These are phyloP conservation scores for Solanum sparsipilum DNA, from an alignment of 257 asterid genomes.

Conservation along the genomic window DNA sequence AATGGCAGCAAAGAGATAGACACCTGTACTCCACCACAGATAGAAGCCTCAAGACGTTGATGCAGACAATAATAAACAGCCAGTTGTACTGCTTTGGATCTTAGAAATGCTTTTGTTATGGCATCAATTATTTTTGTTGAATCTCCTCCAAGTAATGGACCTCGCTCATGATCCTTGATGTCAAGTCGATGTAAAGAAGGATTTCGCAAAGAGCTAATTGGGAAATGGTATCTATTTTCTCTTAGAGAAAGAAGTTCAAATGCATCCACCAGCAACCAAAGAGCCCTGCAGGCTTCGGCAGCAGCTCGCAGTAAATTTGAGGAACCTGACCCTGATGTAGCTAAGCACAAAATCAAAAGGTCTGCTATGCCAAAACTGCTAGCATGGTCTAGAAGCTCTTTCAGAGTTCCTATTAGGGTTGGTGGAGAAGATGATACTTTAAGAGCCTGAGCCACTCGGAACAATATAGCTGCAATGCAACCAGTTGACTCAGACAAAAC, in stretches of 20 bases:
- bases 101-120: conserved; percentile 67
- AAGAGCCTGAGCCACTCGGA: conserved; percentile 57
- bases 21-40: conserved; percentile 73
- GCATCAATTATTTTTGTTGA: conserved; percentile 44
- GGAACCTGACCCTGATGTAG: conserved; percentile 87
- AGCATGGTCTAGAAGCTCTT: conserved; percentile 61
- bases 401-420: conserved; percentile 32
- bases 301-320: conserved; percentile 82
- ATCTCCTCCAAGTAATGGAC: conserved; percentile 26
- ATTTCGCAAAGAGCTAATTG: conserved; percentile 46
- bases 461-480: conserved; percentile 71
- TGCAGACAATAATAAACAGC: conserved; percentile 80
- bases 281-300: conserved; percentile 84
- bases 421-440: conserved; percentile 47
- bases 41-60: conserved; percentile 74
- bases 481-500: conserved; percentile 70
- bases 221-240: conserved; percentile 39
- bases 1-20: background rate
- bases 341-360: conserved; percentile 65
- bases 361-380: conserved; percentile 55
- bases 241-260: conserved; percentile 49
- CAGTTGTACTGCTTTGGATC: conserved; percentile 82
- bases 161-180: conserved; percentile 38
- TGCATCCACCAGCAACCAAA: conserved; percentile 75
- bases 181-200: conserved; percentile 45